These are phyloP conservation scores for Hymenoscyphus repandus DNA, from an alignment of 2,329 filamentous ascomycete genomes.

Conservation along the genomic window DNA sequence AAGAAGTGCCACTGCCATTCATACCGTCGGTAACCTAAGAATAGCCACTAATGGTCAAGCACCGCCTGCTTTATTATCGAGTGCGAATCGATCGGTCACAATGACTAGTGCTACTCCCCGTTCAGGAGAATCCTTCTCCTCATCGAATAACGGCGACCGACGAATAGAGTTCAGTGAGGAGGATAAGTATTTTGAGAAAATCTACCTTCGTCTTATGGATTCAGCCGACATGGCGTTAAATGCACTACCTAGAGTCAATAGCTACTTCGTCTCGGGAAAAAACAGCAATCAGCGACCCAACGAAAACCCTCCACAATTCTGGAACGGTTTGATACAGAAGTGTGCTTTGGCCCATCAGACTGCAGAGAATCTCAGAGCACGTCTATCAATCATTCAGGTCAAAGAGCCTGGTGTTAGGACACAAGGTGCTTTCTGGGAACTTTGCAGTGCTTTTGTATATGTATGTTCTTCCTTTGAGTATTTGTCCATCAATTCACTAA, in stretches of 20 bases:
- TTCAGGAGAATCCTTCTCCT: constrained; percentile 75
- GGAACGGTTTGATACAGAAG: constrained; percentile 66
- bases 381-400: constrained; percentile 74
- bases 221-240: constrained; percentile 70
- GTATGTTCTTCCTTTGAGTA: constrained; percentile 16
- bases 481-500: constrained; percentile 24
- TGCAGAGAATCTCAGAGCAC: constrained; percentile 65
- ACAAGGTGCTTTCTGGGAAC: constrained; percentile 56
- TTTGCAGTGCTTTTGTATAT: constrained; percentile 70
- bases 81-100: constrained; percentile 45
- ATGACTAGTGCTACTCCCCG: constrained; percentile 59
- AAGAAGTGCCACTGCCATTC: constrained; percentile 31
- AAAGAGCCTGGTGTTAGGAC: constrained; percentile 74
- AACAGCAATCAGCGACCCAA: constrained; percentile 56
- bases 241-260: constrained; percentile 64
- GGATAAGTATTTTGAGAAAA: constrained; percentile 74
- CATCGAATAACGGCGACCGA: constrained; percentile 31
- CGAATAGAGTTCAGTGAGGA: constrained; percentile 63
- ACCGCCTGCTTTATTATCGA: constrained; percentile 44
- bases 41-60: constrained; percentile 50
- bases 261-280: constrained; percentile 59
- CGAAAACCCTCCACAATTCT: constrained; percentile 57
- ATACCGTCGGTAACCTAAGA: constrained; percentile 35
- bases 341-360: constrained; percentile 67
- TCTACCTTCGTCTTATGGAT: constrained; percentile 70